Percentiles rank a stretch among this genome's conserved stretches.
Evolutionary conservation across 176 grass and related monocot genomes (phyloP).

Genomic region (Oryza glaberrima): DNA sequence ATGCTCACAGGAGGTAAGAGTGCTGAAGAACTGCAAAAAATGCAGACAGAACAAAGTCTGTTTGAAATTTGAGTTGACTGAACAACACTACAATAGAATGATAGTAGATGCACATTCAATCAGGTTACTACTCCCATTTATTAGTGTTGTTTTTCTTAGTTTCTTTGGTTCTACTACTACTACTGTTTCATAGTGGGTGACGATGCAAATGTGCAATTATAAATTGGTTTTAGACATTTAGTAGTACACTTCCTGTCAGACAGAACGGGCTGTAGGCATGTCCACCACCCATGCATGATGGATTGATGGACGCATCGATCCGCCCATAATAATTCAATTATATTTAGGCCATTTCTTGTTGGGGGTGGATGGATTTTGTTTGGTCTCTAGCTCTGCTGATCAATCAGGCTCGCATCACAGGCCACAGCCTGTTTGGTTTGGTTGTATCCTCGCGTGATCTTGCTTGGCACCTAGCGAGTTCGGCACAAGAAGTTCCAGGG

Average conservation of each 20-base stretch:
- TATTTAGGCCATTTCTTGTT: conserved; percentile 20
- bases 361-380: conserved; percentile 18
- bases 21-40: conserved; percentile 13
- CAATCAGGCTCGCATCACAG: neutral
- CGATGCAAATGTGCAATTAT: conserved; percentile 31
- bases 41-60: neutral
- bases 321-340: conserved; percentile 5
- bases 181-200: conserved; percentile 40
- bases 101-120: neutral
- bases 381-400: conserved; percentile 17
- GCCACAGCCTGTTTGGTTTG: conserved; percentile 36
- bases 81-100: neutral
- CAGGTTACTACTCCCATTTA: neutral
- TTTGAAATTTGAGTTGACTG: neutral
- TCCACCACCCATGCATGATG: conserved; percentile 29
- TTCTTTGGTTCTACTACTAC: neutral
- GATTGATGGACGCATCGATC: neutral
- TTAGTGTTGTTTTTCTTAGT: neutral
- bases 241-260: conserved; percentile 32
- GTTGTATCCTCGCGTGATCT: conserved; percentile 13
- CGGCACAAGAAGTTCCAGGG: neutral
- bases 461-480: conserved; percentile 28
- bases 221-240: neutral
- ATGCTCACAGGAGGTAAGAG: conserved; percentile 47
- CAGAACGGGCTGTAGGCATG: conserved; percentile 46